Percentiles rank a stretch among this genome's conserved stretches.
These are phyloP conservation scores for Sutorius eximius DNA, from an alignment of 1,284 basidiomycete species.

Conservation along the genomic window DNA sequence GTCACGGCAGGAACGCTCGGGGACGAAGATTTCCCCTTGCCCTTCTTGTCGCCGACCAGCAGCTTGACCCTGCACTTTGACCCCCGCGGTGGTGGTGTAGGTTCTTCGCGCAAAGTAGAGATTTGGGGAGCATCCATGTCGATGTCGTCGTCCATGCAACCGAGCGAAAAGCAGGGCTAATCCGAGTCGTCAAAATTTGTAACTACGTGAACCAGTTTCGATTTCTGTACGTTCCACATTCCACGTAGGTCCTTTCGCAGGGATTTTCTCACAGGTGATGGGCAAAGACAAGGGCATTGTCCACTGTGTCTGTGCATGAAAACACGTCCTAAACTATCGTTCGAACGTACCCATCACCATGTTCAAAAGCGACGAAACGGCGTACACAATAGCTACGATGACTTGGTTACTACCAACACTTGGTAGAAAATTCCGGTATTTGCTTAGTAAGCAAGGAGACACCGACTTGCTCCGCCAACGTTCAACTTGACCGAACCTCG, in stretches of 20 bases:
- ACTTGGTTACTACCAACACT: no score
- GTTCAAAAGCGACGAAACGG: no score
- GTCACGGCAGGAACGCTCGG: slow-evolving; percentile 29
- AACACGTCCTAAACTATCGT: background rate
- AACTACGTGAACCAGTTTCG: slow-evolving; percentile 1
- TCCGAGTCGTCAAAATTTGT: background rate
- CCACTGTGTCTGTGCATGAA: background rate
- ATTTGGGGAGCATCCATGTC: slow-evolving; percentile 81
- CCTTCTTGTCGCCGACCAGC: slow-evolving; percentile 48
- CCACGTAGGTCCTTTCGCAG: slow-evolving; percentile 1
- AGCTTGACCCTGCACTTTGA: slow-evolving; percentile 53
- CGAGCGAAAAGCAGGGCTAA: slow-evolving; percentile 3
- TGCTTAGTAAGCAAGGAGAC: slow-evolving; percentile 33
- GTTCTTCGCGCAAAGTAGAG: slow-evolving; percentile 69
- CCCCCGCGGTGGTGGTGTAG: slow-evolving; percentile 55
- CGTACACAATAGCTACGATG: no score
- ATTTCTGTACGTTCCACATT: background rate
- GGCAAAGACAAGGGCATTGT: background rate
- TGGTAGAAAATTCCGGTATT: no score
- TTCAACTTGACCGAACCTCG: slow-evolving; percentile 14
- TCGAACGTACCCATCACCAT: no score
- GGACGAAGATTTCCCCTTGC: slow-evolving; percentile 32
- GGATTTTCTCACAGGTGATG: slow-evolving; percentile 10
- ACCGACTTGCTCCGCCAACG: slow-evolving; percentile 32
- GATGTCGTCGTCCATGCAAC: slow-evolving; percentile 48